Conservation (phyloP, 2,329 filamentous ascomycete species). For the Fusarium albidum region DNA sequence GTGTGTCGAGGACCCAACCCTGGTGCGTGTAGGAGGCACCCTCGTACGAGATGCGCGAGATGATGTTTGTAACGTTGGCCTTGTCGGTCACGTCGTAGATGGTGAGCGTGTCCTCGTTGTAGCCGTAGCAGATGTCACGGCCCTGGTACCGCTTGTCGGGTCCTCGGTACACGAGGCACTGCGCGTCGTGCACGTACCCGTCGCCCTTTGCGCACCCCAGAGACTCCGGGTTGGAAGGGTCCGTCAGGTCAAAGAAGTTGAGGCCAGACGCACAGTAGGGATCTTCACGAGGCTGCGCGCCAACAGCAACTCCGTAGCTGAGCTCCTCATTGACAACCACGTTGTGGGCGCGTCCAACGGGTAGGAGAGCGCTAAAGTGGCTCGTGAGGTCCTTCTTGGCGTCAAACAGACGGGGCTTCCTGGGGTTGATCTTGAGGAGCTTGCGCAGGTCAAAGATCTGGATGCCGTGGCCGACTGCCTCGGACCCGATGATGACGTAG, state of each 20-base stretch:
- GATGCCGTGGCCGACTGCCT: conserved; percentile 62
- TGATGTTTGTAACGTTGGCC: conserved; percentile 52
- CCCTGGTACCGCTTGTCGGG: conserved; percentile 57
- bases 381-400: conserved; percentile 46
- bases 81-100: conserved; percentile 63
- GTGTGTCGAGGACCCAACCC: conserved; percentile 59
- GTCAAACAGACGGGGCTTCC: conserved; percentile 47
- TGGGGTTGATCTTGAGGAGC: conserved; percentile 55
- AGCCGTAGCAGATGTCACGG: conserved; percentile 64
- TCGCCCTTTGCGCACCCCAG: conserved; percentile 63
- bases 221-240: conserved; percentile 60
- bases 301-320: conserved; percentile 56
- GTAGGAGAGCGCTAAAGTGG: conserved; percentile 44
- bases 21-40: conserved; percentile 68
- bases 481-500: conserved; percentile 51
- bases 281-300: conserved; percentile 49
- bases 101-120: conserved; percentile 62
- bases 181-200: conserved; percentile 68
- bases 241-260: conserved; percentile 65
- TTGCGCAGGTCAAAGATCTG: conserved; percentile 70
- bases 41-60: conserved; percentile 62
- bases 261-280: conserved; percentile 57
- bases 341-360: conserved; percentile 58
- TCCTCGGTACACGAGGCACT: conserved; percentile 64
- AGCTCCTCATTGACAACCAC: conserved; percentile 59